Evolutionary conservation across 768 basidiomycete genomes (phyloP), one percentile per base, ranked within the genome.

Genomic region (Psilocybe subaeruginosa): DNA sequence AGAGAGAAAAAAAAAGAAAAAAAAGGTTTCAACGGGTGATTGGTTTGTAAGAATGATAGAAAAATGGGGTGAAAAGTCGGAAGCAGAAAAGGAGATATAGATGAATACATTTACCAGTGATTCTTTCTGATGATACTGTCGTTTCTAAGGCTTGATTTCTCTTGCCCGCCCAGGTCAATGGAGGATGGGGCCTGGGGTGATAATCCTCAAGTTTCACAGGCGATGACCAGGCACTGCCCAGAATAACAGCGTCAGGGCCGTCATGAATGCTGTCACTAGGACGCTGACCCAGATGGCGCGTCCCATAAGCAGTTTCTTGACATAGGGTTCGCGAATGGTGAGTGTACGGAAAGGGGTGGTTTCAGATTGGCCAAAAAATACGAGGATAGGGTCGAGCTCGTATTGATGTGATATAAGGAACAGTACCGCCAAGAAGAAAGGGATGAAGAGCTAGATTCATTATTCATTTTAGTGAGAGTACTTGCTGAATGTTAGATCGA

Each of bases 331-430:
- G 56, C 90, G 88, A 58, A 99, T 95, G 46, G 82, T 84, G 56
- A 99, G 89, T 4, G 93, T 94, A 59, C 92, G 89, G 87, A 99
- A 99, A 2, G 97, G 96, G 9, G 95, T 97, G 43, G 96, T 97
- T 74, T 99, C 97, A 47, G 95, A 96, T 73, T 93, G 92, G 62
- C 89, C 89, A 69, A 98, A 77, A 78, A 99, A 93, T 65, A 98
- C 92, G 66, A 99, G 89, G 69, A 99, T 80, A 9, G 97, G 97
- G 72, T 98, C 97, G 55, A 99, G 89, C 74, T 97, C 95, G 76
- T 99, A 99, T 74, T 96, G 95, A 71, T 97, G 93, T 14, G 96
- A 94, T 59, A 99, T 82, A 65, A 99, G 88, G 80, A 92, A 92
- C 66, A 97, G 89, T 69, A 92, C 78, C 57, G 96, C 93, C 66